Evolutionary conservation across 495 filamentous ascomycete genomes (phyloP).

Genomic region (Tuber magnatum): DNA sequence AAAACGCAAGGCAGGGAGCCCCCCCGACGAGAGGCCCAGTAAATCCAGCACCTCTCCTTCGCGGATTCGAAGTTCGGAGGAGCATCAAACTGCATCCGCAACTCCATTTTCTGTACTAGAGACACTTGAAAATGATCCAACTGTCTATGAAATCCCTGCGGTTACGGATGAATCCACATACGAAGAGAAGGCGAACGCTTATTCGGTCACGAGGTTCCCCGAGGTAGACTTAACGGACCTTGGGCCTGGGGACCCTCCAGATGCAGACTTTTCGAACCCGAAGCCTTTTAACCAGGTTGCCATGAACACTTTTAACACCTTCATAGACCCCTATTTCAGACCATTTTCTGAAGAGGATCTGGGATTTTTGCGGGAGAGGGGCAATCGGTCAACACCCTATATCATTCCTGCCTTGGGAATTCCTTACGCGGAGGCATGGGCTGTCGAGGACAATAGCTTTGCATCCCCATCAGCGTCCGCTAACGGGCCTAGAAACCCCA

Average conservation of each 20-base stretch:
- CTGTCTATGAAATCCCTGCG: constrained; percentile 83
- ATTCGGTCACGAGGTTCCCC: constrained; percentile 77
- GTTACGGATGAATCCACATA: constrained; percentile 65
- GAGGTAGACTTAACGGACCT: constrained; percentile 68
- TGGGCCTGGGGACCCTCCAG: constrained; percentile 79
- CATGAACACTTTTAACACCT: constrained; percentile 78
- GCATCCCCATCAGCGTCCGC: constrained; percentile 28
- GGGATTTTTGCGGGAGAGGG: constrained; percentile 82
- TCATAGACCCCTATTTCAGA: constrained; percentile 84
- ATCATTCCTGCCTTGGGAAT: constrained; percentile 77
- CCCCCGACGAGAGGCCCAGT: constrained; percentile 50
- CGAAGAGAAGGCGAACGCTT: constrained; percentile 75
- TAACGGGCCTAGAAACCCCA: constrained; percentile 57
- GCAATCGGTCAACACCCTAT: constrained; percentile 74
- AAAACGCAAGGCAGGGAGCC: constrained; percentile 45
- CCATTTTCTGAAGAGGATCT: constrained; percentile 90
- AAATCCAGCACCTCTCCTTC: constrained; percentile 56
- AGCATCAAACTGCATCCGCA: constrained; percentile 70
- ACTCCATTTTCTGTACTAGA: constrained; percentile 64
- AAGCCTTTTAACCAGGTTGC: constrained; percentile 91
- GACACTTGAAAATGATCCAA: constrained; percentile 88
- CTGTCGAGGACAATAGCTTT: constrained; percentile 70
- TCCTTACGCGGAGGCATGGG: constrained; percentile 83
- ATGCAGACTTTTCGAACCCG: constrained; percentile 88
- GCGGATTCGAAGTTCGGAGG: constrained; percentile 47